These are phyloP conservation scores for Acer negundo DNA, from an alignment of 345 rosid species.

Conservation along the genomic window DNA sequence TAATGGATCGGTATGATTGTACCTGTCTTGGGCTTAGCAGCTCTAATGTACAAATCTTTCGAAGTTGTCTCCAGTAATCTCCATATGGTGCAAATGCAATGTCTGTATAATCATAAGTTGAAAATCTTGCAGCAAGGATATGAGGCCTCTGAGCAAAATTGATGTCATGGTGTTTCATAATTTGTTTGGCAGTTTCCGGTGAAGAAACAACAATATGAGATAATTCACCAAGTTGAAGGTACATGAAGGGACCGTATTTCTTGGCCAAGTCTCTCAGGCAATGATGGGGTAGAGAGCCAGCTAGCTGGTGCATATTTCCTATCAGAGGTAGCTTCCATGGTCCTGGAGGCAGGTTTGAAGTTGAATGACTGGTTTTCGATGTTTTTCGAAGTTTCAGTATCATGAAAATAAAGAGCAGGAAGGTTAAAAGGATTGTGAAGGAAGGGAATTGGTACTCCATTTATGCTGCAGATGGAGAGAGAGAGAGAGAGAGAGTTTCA, in stretches of 20 bases:
- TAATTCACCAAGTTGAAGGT: slow-evolving; percentile 22
- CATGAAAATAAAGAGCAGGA: background rate
- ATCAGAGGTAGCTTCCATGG: slow-evolving; percentile 36
- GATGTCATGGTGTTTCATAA: slow-evolving; percentile 28
- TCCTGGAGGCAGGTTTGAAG: slow-evolving; percentile 30
- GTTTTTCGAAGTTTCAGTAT: background rate
- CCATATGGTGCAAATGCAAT: slow-evolving; percentile 1
- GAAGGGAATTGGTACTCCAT: background rate
- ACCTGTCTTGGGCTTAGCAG: background rate
- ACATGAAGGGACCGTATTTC: slow-evolving; percentile 21
- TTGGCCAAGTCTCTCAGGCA: slow-evolving; percentile 20
- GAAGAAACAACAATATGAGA: slow-evolving; percentile 31
- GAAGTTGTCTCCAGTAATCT: background rate
- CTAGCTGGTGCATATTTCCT: slow-evolving; percentile 35
- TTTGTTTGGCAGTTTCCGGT: slow-evolving; percentile 25
- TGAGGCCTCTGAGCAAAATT: slow-evolving; percentile 23
- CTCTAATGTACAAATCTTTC: background rate
- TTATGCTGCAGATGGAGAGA: background rate
- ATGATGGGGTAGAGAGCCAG: slow-evolving; percentile 19
- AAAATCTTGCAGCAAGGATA: background rate
- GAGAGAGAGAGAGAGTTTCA: background rate
- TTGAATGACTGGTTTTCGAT: background rate
- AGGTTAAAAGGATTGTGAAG: background rate
- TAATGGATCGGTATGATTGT: background rate
- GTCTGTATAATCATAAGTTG: slow-evolving; percentile 1